Evolutionary conservation across 768 basidiomycete species (phyloP).

Genomic region (Trametes villosa): DNA sequence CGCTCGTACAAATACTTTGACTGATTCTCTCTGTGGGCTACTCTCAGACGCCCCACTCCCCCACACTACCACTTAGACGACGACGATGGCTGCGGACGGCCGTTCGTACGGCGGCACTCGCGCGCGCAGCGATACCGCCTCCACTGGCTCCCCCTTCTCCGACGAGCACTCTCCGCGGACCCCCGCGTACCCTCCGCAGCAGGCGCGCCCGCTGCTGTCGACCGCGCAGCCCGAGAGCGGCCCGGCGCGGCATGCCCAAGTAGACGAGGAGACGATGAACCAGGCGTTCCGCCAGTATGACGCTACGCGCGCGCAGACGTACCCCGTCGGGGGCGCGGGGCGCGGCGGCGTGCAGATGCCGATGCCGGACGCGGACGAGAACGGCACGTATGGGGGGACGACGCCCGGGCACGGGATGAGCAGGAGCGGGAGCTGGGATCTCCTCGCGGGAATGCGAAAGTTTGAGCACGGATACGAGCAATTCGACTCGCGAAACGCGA

Average conservation of each 20-base stretch:
- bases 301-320: conserved; percentile 27
- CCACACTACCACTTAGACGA: background rate
- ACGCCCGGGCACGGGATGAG: conserved; percentile 13
- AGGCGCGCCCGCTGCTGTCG: conserved; percentile 10
- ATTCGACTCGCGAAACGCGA: conserved; percentile 59
- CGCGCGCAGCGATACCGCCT: conserved; percentile 18
- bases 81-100: conserved; percentile 5
- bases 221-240: background rate
- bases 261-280: conserved; percentile 13
- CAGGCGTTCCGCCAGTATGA: conserved; percentile 28
- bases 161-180: conserved; percentile 8
- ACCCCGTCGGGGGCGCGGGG: conserved; percentile 11
- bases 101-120: conserved; percentile 21
- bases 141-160: conserved; percentile 15
- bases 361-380: conserved; percentile 13
- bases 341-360: conserved; percentile 6
- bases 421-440: conserved; percentile 51
- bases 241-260: conserved; percentile 9
- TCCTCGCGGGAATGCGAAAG: conserved; percentile 52
- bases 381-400: background rate
- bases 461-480: conserved; percentile 60
- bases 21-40: background rate
- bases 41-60: background rate
- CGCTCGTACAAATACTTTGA: background rate
- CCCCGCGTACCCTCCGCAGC: conserved; percentile 9